Base-by-base conservation (phyloP, 1,139 yeast genomes). In the Candida frijolesensis region DNA sequence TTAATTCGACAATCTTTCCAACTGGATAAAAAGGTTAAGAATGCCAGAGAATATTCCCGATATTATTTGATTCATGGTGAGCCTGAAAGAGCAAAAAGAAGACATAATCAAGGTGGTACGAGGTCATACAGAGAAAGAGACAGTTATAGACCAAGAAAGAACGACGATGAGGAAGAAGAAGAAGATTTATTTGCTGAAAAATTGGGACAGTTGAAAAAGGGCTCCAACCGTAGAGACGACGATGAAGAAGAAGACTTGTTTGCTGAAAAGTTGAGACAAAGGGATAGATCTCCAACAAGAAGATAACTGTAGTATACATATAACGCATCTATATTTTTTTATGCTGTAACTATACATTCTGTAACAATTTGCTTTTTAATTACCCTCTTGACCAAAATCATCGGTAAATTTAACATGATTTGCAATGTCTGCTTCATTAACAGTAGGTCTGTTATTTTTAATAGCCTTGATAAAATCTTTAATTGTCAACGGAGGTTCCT, bases 381-480 rank as follows among this genome's bases (percentile, higher is more conserved):
- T 89, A 50, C 99, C 99, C 68, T 94, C 99, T 64, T 92, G 97
- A 46, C 99, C 99, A 67, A 94, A 95, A 69, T 95, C 99, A 44
- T 80, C 80, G 0, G 99, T 95, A 65, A 95, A 95, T 57, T 89
- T 88, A 49, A 84, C 82, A 69, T 94, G 98, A 64, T 87, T 88
- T 55, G 75, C 76, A 57, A 94, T 81, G 66, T 95, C 99, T 12
- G 80, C 79, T 45, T 80, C 85, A 64, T 94, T 95, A 42, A 95
- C 99, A 0, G 99, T 95, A 15, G 99, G 99, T 64, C 98, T 81
- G 54, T 96, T 90, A 45, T 85, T 84, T 67, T 90, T 89, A 52
- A 95, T 85, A 1, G 98, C 96, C 69, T 92, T 92, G 57, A 94
- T 80, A 70, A 95, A 95, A 70, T 95, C 99, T 65, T 90, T 91